phyloP scores from a whole-genome alignment of 106 monocot species.

The Posidonia australis region DNA sequence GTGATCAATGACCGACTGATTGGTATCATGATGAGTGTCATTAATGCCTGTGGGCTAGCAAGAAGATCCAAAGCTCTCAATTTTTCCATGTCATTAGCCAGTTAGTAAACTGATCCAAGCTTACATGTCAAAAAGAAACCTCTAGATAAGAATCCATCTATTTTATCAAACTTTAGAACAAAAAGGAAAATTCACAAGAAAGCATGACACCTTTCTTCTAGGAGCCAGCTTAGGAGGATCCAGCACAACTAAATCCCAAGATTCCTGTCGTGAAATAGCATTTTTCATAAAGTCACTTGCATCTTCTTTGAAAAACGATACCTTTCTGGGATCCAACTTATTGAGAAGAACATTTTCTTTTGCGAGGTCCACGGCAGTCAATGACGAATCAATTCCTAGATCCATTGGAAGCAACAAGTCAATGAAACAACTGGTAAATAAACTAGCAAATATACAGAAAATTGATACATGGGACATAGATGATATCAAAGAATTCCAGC shows the following conservation, averaged over 20 bases:
- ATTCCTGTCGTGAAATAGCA: constrained; percentile 51
- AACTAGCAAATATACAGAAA: not conserved
- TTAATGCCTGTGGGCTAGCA: no score
- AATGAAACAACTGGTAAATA: not conserved
- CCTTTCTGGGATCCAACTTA: constrained; percentile 39
- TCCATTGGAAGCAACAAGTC: not conserved
- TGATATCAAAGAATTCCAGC: constrained; percentile 10
- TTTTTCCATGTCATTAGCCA: no score
- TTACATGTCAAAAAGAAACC: not conserved
- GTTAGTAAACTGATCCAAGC: not conserved
- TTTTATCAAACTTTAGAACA: no score
- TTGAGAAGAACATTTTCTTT: constrained; percentile 77
- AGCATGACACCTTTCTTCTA: constrained; percentile 46
- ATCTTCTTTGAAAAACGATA: constrained; percentile 83
- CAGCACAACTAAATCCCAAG: constrained; percentile 83
- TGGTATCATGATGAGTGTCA: no score
- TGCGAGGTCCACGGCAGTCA: constrained; percentile 79
- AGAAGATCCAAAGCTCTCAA: no score
- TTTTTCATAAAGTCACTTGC: constrained; percentile 78
- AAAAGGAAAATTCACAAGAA: not conserved
- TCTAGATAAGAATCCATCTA: no score
- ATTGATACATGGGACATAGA: not conserved
- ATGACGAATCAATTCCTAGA: constrained; percentile 86
- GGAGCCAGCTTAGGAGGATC: constrained; percentile 98
- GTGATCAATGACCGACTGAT: no score